These are phyloP conservation scores for Thielaviopsis musarum DNA, from an alignment of 2,329 filamentous ascomycete species.

Conservation along the genomic window DNA sequence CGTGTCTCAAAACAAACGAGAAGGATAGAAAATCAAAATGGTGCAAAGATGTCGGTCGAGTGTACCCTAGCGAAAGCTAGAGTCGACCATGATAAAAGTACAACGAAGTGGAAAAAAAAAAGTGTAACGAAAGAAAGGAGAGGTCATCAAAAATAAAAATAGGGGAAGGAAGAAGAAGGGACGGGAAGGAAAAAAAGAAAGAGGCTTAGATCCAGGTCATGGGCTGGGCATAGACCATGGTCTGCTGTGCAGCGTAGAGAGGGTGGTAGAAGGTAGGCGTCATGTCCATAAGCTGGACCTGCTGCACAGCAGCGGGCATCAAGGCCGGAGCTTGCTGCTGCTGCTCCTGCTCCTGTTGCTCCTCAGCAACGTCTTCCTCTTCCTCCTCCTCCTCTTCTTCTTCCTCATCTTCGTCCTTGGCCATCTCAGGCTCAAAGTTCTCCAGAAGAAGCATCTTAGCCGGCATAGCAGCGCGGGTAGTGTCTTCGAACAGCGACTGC, in stretches of 20 bases:
- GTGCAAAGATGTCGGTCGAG: neutral
- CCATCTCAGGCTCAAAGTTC: slow-evolving; percentile 55
- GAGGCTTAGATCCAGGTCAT: slow-evolving; percentile 1
- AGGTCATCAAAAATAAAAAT: neutral
- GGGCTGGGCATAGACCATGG: neutral
- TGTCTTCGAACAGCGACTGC: slow-evolving; percentile 35
- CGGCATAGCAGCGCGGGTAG: slow-evolving; percentile 25
- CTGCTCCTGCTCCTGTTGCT: neutral
- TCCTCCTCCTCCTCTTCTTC: slow-evolving; percentile 27
- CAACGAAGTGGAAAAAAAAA: neutral
- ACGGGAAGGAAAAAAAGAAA: neutral
- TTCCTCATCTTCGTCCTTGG: slow-evolving; percentile 39
- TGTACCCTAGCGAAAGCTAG: neutral
- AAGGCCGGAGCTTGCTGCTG: neutral
- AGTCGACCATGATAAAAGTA: neutral
- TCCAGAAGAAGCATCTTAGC: slow-evolving; percentile 71
- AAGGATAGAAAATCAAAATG: slow-evolving; percentile 1
- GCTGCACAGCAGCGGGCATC: neutral
- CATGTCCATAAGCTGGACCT: neutral
- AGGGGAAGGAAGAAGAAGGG: neutral
- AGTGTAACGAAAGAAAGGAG: neutral
- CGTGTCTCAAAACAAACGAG: neutral
- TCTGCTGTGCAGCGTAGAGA: neutral
- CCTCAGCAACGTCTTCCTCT: slow-evolving; percentile 22
- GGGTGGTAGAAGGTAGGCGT: neutral